A percentile compares a stretch with the other conserved stretches of the same genome.
Evolutionary conservation across 2,329 filamentous ascomycete genomes (phyloP).

Genomic region (Xylaria sp.): DNA sequence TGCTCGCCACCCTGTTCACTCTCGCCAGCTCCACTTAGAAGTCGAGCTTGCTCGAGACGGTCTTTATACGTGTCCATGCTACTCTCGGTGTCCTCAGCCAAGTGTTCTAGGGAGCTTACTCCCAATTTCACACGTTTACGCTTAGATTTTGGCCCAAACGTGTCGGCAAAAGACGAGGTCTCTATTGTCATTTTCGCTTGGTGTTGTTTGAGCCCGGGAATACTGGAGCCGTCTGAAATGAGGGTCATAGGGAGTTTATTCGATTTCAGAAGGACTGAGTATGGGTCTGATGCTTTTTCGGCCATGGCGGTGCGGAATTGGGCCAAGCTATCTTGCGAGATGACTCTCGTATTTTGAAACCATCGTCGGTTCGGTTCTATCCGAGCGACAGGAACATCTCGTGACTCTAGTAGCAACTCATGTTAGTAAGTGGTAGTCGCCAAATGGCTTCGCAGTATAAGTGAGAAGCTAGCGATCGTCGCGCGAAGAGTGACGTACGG

Average conservation of each 20-base stretch:
- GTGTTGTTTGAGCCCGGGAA: slow-evolving; percentile 91
- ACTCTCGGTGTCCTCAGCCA: slow-evolving; percentile 82
- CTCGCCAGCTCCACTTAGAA: slow-evolving; percentile 76
- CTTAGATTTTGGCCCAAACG: slow-evolving; percentile 93
- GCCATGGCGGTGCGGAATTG: slow-evolving; percentile 93
- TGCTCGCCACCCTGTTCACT: slow-evolving; percentile 56
- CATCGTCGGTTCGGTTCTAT: slow-evolving; percentile 97
- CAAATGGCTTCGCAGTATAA: too few relatives aligned
- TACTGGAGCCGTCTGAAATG: slow-evolving; percentile 80
- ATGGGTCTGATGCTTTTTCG: slow-evolving; percentile 89
- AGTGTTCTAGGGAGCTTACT: slow-evolving; percentile 82
- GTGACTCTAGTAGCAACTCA: slow-evolving; percentile 63
- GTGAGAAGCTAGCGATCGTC: too few relatives aligned
- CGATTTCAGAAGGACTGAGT: slow-evolving; percentile 92
- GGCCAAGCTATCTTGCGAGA: slow-evolving; percentile 87
- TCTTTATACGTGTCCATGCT: slow-evolving; percentile 86
- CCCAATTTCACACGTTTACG: slow-evolving; percentile 91
- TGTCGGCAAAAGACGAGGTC: slow-evolving; percentile 84
- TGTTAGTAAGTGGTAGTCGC: slow-evolving; percentile 11
- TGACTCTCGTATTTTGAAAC: slow-evolving; percentile 93
- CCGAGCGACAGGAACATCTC: slow-evolving; percentile 82
- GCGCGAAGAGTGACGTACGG: slow-evolving; percentile 52
- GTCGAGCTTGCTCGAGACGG: slow-evolving; percentile 78
- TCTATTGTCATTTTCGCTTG: slow-evolving; percentile 94
- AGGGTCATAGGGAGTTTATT: slow-evolving; percentile 98